These are phyloP conservation scores for Nidula microcarpa DNA, from an alignment of 768 basidiomycete species.

Conservation along the genomic window DNA sequence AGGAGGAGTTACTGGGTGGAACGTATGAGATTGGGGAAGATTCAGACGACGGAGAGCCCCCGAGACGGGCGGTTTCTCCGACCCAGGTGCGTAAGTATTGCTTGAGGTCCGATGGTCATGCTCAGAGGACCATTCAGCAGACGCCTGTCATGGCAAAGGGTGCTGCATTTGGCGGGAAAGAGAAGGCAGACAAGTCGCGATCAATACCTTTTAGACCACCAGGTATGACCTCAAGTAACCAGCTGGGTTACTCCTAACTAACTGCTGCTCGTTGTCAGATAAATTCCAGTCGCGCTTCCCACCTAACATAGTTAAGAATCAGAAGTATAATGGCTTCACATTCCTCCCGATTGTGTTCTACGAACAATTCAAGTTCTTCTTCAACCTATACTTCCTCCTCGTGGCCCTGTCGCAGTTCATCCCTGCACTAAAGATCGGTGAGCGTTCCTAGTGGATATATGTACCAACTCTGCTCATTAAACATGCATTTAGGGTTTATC, in stretches of 20 bases:
- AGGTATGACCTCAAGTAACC: slow-evolving; percentile 35
- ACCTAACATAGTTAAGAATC: slow-evolving; percentile 91
- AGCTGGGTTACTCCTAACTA: neutral
- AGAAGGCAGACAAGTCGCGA: slow-evolving; percentile 56
- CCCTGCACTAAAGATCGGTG: slow-evolving; percentile 93
- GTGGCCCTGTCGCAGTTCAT: slow-evolving; percentile 96
- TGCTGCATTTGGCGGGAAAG: no score
- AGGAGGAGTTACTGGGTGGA: slow-evolving; percentile 45
- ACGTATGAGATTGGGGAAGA: slow-evolving; percentile 34
- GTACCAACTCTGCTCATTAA: neutral
- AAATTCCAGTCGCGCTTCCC: slow-evolving; percentile 72
- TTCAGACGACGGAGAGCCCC: slow-evolving; percentile 23
- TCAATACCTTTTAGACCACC: slow-evolving; percentile 75
- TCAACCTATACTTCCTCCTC: slow-evolving; percentile 97
- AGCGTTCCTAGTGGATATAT: slow-evolving; percentile 14
- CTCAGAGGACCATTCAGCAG: neutral
- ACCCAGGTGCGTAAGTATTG: slow-evolving; percentile 13
- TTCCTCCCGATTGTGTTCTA: slow-evolving; percentile 97
- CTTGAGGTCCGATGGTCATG: neutral
- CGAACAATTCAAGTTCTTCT: slow-evolving; percentile 99
- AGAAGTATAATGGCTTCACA: slow-evolving; percentile 96
- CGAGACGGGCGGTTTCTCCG: slow-evolving; percentile 1
- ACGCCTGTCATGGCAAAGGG: no score
- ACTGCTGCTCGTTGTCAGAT: slow-evolving; percentile 34
- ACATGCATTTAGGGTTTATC: slow-evolving; percentile 69